Conservation (phyloP, 495 filamentous ascomycete species). For the Cercophora samala region DNA sequence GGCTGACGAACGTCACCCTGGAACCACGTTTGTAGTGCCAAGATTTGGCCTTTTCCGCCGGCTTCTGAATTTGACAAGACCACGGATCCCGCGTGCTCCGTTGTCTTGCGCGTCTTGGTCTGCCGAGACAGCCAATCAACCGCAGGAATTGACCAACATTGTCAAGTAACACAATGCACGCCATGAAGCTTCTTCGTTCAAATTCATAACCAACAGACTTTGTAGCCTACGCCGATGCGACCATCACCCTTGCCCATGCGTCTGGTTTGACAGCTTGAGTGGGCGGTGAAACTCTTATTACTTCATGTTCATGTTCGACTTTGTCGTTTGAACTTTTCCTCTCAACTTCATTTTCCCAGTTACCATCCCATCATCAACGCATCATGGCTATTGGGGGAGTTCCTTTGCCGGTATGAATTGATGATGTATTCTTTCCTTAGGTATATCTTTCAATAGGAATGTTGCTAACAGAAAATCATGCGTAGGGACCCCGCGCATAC, state of each 20-base stretch:
- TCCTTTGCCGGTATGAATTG: background rate
- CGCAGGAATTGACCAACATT: background rate
- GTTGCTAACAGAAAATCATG: too few species aligned
- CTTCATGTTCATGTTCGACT: too few species aligned
- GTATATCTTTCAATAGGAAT: too few species aligned
- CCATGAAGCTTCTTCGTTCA: background rate
- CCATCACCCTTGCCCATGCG: background rate
- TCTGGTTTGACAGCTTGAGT: background rate
- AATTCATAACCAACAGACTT: background rate
- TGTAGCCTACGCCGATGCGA: background rate
- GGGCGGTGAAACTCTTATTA: too few species aligned
- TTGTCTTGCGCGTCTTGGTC: background rate
- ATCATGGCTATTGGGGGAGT: background rate
- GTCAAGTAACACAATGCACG: background rate
- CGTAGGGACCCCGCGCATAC: background rate
- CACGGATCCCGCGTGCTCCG: background rate
- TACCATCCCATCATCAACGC: background rate
- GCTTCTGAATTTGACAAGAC: background rate
- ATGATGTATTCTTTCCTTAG: too few species aligned
- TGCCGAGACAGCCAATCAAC: background rate
- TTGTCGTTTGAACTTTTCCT: too few species aligned
- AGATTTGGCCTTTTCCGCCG: background rate
- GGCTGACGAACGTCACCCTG: too few species aligned
- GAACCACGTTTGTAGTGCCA: background rate
- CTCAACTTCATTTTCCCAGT: too few species aligned